phyloP scores from a whole-genome alignment of 176 grass and related monocot species.

The Oryza glumipatula region DNA sequence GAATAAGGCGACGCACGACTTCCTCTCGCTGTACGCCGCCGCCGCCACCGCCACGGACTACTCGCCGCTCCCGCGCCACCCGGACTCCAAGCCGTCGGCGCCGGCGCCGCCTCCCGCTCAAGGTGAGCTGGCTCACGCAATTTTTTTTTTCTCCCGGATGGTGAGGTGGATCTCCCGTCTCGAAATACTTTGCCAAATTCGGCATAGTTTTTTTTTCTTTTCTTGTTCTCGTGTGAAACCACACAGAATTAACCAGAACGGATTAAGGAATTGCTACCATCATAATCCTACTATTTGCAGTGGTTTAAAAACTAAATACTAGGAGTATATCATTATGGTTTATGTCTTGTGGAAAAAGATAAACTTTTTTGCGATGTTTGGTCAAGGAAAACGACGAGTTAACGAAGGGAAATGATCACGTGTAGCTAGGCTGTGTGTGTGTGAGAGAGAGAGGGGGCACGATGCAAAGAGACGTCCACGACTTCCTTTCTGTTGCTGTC shows the following conservation, averaged over 20 bases:
- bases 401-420: slow-evolving; percentile 40
- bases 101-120: slow-evolving; percentile 50
- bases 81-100: slow-evolving; percentile 43
- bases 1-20: slow-evolving; percentile 83
- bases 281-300: neutral
- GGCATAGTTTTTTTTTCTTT: neutral
- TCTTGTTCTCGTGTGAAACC: neutral
- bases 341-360: neutral
- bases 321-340: neutral
- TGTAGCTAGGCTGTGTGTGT: neutral
- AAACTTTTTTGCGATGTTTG: neutral
- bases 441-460: neutral
- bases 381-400: slow-evolving; percentile 34
- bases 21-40: slow-evolving; percentile 72
- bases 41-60: slow-evolving; percentile 53
- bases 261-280: neutral
- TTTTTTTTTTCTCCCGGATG: neutral
- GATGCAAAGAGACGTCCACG: slow-evolving; percentile 16
- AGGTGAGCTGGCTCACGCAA: slow-evolving; percentile 45
- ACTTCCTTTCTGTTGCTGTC: slow-evolving; percentile 18
- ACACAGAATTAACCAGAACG: neutral
- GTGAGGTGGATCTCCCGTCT: neutral
- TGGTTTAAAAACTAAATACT: neutral
- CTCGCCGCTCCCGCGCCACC: slow-evolving; percentile 47
- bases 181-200: neutral